Conservation (phyloP, 1,284 basidiomycete genomes). For the Rhodotorula sp. region DNA sequence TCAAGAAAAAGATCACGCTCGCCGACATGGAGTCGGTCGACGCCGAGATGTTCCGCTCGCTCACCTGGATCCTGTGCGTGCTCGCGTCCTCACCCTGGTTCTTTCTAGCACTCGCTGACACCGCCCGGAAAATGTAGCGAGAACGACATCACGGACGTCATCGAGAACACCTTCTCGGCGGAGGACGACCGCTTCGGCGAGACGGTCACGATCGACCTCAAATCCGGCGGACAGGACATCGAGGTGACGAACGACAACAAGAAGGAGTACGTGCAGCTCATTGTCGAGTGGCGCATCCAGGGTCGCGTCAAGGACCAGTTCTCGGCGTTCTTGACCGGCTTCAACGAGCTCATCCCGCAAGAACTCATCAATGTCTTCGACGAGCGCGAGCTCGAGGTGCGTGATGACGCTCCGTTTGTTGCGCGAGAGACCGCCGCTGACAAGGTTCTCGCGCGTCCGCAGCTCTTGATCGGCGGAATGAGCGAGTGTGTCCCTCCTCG, state of each 20-base stretch:
- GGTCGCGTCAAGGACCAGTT: constrained; percentile 93
- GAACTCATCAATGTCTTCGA: constrained; percentile 97
- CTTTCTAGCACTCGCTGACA: not conserved
- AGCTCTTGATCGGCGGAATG: constrained; percentile 93
- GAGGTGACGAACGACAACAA: constrained; percentile 96
- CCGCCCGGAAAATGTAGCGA: not conserved
- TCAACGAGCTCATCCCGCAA: constrained; percentile 90
- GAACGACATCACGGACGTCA: constrained; percentile 80
- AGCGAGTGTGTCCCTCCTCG: constrained; percentile 59
- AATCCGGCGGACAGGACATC: constrained; percentile 76
- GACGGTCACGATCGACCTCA: constrained; percentile 88
- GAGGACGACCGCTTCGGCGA: constrained; percentile 98
- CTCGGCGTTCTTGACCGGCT: constrained; percentile 90
- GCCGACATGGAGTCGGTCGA: constrained; percentile 89
- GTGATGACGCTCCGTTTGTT: constrained; percentile 1
- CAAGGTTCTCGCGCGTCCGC: not conserved
- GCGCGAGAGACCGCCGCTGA: not conserved
- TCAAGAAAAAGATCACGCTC: constrained; percentile 79
- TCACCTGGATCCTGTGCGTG: constrained; percentile 90
- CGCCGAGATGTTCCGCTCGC: constrained; percentile 81
- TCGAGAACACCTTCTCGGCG: constrained; percentile 90
- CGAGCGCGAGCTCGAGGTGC: constrained; percentile 84
- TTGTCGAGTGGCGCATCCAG: constrained; percentile 92
- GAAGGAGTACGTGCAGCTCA: constrained; percentile 94
- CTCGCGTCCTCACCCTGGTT: not conserved